phyloP scores from a whole-genome alignment of 148 eudicot genomes.

The Vaccinium myrtillus region DNA sequence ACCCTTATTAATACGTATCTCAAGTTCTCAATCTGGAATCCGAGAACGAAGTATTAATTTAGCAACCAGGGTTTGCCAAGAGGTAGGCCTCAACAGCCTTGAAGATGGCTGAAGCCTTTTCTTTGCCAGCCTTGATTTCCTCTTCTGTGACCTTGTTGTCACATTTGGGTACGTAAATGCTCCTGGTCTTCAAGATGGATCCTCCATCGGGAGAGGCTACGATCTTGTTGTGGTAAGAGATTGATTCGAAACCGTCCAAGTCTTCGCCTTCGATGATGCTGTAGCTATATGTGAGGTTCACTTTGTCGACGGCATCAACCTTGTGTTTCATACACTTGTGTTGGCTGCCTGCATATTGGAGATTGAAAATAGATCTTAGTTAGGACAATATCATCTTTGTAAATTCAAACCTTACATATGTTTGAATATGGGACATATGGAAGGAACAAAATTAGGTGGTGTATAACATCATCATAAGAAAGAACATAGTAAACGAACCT shows the following conservation, averaged over 20 bases:
- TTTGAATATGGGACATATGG: neutral
- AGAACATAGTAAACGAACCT: slow-evolving; percentile 14
- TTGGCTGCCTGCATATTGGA: neutral
- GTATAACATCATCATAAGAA: neutral
- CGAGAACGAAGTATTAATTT: neutral
- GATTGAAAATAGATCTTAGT: neutral
- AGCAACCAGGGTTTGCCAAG: neutral
- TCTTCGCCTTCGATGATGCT: neutral
- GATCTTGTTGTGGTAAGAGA: neutral
- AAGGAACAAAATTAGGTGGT: neutral
- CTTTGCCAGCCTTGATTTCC: slow-evolving; percentile 2
- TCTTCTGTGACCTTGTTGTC: slow-evolving; percentile 2
- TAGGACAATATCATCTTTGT: neutral
- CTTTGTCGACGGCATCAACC: neutral
- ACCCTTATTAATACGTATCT: neutral
- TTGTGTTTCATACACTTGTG: neutral
- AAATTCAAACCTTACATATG: neutral
- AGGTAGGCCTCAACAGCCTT: slow-evolving; percentile 3
- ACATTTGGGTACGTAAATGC: neutral
- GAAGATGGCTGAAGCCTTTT: neutral
- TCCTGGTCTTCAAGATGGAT: slow-evolving; percentile 1
- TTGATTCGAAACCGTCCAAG: neutral
- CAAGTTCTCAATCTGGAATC: neutral
- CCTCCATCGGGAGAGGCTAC: neutral
- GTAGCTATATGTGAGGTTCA: neutral